These are phyloP conservation scores for Claviceps paspali DNA, from an alignment of 2,329 filamentous ascomycete genomes.

Conservation along the genomic window DNA sequence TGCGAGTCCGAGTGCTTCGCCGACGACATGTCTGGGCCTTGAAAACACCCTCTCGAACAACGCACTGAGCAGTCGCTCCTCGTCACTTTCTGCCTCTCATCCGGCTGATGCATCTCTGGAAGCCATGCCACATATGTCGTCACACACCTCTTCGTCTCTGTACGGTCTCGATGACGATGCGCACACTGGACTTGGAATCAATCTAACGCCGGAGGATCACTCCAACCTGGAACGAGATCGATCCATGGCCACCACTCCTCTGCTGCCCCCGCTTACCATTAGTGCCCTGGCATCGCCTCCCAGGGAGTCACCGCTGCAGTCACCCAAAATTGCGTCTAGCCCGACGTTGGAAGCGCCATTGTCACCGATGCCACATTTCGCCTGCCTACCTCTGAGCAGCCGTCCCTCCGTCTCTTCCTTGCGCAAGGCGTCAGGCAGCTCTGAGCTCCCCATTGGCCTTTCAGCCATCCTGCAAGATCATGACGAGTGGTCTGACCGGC, in stretches of 20 bases:
- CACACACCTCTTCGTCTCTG: conserved; percentile 47
- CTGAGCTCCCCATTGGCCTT: conserved; percentile 38
- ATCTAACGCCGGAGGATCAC: conserved; percentile 21
- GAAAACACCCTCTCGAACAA: conserved; percentile 59
- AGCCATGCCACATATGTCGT: conserved; percentile 39
- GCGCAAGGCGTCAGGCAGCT: conserved; percentile 44
- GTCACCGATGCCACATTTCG: conserved; percentile 28
- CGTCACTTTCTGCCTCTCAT: conserved; percentile 53
- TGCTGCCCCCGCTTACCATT: conserved; percentile 68
- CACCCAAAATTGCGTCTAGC: conserved; percentile 37
- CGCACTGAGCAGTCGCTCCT: conserved; percentile 63
- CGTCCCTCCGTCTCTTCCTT: conserved; percentile 69
- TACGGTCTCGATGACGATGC: conserved; percentile 37
- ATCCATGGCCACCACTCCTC: conserved; percentile 58
- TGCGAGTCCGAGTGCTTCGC: conserved; percentile 32
- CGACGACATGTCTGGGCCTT: conserved; percentile 70
- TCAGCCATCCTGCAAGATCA: conserved; percentile 51
- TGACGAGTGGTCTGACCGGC: conserved; percentile 69
- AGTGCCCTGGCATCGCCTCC: conserved; percentile 38
- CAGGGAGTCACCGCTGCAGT: conserved; percentile 70
- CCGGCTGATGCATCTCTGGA: conserved; percentile 31
- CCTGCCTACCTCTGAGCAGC: conserved; percentile 53
- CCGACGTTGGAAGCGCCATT: conserved; percentile 3
- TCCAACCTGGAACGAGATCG: conserved; percentile 42
- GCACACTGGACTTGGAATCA: conserved; percentile 21